These are phyloP conservation scores for Eucalyptus albens DNA, from an alignment of 345 rosid genomes.

Conservation along the genomic window DNA sequence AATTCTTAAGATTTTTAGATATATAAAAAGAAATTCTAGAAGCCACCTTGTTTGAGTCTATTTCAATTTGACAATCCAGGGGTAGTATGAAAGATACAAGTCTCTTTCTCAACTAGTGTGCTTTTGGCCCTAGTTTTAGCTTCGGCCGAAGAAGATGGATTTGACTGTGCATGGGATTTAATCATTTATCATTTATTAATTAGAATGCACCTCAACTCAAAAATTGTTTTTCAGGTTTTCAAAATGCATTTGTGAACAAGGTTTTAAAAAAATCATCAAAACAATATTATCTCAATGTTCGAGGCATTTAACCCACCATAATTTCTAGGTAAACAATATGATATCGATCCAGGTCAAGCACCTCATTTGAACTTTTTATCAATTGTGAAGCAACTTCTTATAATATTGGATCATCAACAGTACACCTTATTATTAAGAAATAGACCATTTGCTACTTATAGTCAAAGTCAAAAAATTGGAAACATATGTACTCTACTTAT, in stretches of 20 bases:
- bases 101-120: not conserved
- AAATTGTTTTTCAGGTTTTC: too few species aligned
- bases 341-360: too few species aligned
- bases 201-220: not conserved
- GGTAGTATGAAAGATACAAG: not conserved
- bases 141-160: not conserved
- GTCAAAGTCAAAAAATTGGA: too few species aligned
- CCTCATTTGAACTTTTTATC: too few species aligned
- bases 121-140: not conserved
- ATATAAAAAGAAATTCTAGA: not conserved
- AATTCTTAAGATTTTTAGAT: not conserved
- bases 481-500: too few species aligned
- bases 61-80: not conserved
- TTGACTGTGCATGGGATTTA: not conserved
- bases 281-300: not conserved
- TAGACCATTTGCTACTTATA: too few species aligned
- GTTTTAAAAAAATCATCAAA: too few species aligned
- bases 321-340: too few species aligned
- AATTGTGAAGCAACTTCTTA: too few species aligned
- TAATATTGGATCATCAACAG: too few species aligned
- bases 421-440: too few species aligned
- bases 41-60: not conserved
- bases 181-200: not conserved
- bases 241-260: not conserved
- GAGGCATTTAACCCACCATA: not conserved